Evolutionary conservation across 2,329 filamentous ascomycete species (phyloP), one percentile per base, ranked within the genome.

Genomic region (Daldinia eschscholtzii): DNA sequence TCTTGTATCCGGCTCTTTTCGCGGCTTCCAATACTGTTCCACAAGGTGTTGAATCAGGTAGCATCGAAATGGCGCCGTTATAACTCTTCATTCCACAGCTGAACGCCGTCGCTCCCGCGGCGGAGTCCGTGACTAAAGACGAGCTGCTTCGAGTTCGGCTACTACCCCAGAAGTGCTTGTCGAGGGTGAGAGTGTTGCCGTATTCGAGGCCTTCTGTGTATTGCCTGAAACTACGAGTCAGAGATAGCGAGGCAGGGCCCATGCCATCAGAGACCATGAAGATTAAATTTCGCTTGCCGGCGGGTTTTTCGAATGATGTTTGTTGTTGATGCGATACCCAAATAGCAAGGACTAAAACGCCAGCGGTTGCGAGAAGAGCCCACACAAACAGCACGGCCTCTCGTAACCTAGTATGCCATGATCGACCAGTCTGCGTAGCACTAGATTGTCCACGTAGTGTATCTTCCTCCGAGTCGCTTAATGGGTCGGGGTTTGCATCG

Each of bases 191-290:
- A 18, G 90, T 90, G 75, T 97, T 89, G 75, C 91, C 87, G 72
- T 87, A 87, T 0, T 93, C 90, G n/a, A 97, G 85, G 4, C 86
- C 88, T 42, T 92, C 87, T 61, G 90, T 86, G 73, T 91, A 88
- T 80, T 99, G 96, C 73, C 92, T 89, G 83, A 92, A 99, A 77
- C 90, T 92, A 64, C 96, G 88, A 6, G 96, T 97, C 78, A 99
- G 81, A 28, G 92, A 92, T 61, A 99, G 85, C 74, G 93, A 95
- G 7, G 96, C 93, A 6, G 96, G 96, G 0, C 96, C 96, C 96
- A 99, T 99, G 76, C 96, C 96, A 80, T 99, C 96, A 0, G 93
- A 97, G 41, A 99, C 95, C 96, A 99, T 99, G 84, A 99, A 98
- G 75, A 99, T 91, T 60, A 99, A 85, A 81, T 98, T 99, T 61